Evolutionary conservation across 306 rosid genomes (phyloP), one percentile per base, ranked within the genome.

Genomic region (Cyamopsis tetragonoloba): DNA sequence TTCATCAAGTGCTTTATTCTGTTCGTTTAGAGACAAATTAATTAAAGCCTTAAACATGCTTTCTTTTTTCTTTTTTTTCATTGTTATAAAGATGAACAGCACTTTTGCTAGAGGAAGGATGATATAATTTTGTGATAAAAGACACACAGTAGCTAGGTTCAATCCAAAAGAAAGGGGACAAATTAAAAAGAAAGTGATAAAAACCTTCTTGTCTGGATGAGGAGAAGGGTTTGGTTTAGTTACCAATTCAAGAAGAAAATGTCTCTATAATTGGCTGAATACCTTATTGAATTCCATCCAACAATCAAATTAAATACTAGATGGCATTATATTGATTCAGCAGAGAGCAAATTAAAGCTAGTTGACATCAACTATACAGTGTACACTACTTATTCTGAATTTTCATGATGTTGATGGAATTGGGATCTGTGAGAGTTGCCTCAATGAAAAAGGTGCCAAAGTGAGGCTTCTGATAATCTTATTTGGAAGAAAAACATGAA

Each of bases 121-220:
- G 58, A 60, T 60, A 34, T 58, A 58, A 61, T 37, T 18, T 26
- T 49, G 58, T 63, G 66, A 58, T 64, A 82, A 75, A 46, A 66
- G 71, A 75, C 55, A 54, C 53, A 43, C 63, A 59, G 42, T 60
- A 66, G 72, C 74, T 81, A 74, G 71, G 47, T 77, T 77, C 55
- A 49, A 70, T 84, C 91, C 85, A 84, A 83, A 68, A 58, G 83
- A 66, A 82, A 79, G 77, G 73, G 79, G 89, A 79, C 92, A 88
- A n/a, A n/a, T n/a, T n/a, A n/a, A 81, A 80, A 81, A 62, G 81
- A 74, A 79, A 73, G 79, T 64, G 80, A 66, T 65, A 77, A 71
- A 75, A 77, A 15, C 74, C 77, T 54, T 47, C 31, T 65, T 39
- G 61, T 44, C 47, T 66, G 50, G 54, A 27, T 50, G 48, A 53